phyloP scores from a whole-genome alignment of 208 protist species.

The Leishmania mexicana region DNA sequence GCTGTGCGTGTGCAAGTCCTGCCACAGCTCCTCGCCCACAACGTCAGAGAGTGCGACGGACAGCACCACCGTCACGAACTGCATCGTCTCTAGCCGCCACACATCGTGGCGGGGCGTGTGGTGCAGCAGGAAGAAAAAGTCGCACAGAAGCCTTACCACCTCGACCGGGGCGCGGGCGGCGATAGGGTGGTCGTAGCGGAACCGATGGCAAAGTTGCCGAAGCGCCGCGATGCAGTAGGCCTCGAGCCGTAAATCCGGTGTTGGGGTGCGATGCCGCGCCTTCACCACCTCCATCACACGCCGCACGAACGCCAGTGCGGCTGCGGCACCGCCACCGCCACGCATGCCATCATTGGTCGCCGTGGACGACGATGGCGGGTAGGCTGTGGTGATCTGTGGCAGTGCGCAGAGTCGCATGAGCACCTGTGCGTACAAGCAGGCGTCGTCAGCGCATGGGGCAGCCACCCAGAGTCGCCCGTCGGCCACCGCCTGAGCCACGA shows the following conservation, averaged over 20 bases:
- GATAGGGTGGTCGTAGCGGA: constrained; percentile 51
- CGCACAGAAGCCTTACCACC: constrained; percentile 54
- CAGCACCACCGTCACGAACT: constrained; percentile 52
- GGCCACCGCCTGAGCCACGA: constrained; percentile 15
- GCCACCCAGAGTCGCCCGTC: constrained; percentile 26
- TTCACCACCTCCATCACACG: constrained; percentile 31
- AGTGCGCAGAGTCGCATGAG: constrained; percentile 25
- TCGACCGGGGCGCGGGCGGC: constrained; percentile 34
- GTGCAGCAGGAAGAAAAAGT: constrained; percentile 49
- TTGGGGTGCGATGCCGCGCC: constrained; percentile 47
- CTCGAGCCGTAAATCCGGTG: constrained; percentile 52
- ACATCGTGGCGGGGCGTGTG: constrained; percentile 54
- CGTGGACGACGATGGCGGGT: constrained; percentile 10
- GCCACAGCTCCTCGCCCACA: constrained; percentile 43
- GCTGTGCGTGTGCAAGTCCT: constrained; percentile 24
- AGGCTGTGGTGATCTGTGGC: constrained; percentile 26
- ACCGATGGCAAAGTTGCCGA: constrained; percentile 34
- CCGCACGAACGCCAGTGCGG: constrained; percentile 11
- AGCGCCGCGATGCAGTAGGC: constrained; percentile 52
- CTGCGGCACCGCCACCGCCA: neutral
- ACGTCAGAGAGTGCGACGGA: constrained; percentile 40
- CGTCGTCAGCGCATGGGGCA: constrained; percentile 28
- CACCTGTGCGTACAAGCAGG: constrained; percentile 24
- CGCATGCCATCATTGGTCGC: neutral
- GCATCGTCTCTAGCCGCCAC: constrained; percentile 70